Evolutionary conservation across 495 filamentous ascomycete genomes (phyloP).

Genomic region (Staphylotrichum longicolle): DNA sequence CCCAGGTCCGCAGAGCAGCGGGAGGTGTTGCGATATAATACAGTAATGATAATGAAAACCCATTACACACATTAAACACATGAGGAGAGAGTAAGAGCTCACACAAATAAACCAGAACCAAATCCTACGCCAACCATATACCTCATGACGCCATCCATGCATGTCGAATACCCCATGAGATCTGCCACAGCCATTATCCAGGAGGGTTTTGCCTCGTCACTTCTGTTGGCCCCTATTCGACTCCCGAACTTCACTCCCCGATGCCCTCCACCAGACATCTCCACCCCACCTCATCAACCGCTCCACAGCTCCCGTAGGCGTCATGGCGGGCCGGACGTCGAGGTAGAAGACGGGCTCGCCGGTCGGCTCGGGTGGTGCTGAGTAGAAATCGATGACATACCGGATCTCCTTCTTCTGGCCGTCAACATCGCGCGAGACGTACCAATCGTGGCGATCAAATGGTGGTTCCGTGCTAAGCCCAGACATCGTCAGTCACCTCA

Average conservation of each 20-base stretch:
- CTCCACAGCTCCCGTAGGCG: slow-evolving; percentile 79
- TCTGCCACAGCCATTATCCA: background rate
- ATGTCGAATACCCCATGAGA: background rate
- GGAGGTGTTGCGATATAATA: no score
- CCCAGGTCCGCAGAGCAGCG: no score
- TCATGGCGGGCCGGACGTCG: slow-evolving; percentile 93
- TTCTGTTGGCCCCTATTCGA: slow-evolving; percentile 15
- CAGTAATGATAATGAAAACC: background rate
- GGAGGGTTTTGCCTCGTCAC: background rate
- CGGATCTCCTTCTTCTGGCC: slow-evolving; percentile 68
- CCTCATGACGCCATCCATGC: background rate
- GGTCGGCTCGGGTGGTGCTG: slow-evolving; percentile 76
- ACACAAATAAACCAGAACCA: background rate
- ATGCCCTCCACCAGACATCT: slow-evolving; percentile 89
- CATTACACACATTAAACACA: background rate
- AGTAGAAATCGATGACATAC: slow-evolving; percentile 99
- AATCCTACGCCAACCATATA: background rate
- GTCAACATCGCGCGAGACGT: slow-evolving; percentile 66
- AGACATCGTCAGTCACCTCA: background rate
- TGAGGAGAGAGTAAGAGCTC: slow-evolving; percentile 12
- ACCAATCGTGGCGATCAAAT: slow-evolving; percentile 99
- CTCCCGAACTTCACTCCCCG: slow-evolving; percentile 62
- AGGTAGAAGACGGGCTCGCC: slow-evolving; percentile 96
- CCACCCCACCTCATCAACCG: slow-evolving; percentile 85
- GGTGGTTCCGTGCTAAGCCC: slow-evolving; percentile 66